Evolutionary conservation across 495 filamentous ascomycete genomes (phyloP).

Genomic region (Tuber calosporum): DNA sequence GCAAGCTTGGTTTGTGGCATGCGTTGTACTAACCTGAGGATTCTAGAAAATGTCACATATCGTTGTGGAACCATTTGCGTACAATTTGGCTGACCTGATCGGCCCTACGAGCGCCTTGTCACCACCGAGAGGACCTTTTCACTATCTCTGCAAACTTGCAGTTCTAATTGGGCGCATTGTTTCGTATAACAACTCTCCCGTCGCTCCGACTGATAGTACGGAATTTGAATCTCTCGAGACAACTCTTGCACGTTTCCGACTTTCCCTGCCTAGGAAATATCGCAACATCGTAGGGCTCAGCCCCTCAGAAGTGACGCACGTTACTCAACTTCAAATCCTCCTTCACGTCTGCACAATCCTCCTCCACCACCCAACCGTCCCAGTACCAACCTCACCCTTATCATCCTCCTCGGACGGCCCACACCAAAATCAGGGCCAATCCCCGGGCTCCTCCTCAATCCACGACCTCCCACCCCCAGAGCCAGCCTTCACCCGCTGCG

Average conservation of each 20-base stretch:
- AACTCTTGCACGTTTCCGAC: slow-evolving; percentile 33
- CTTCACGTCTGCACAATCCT: slow-evolving; percentile 38
- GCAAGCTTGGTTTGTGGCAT: neutral
- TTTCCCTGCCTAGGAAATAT: slow-evolving; percentile 33
- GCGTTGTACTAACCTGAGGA: neutral
- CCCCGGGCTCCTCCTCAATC: slow-evolving; percentile 19
- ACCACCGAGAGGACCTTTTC: slow-evolving; percentile 27
- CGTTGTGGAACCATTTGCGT: slow-evolving; percentile 36
- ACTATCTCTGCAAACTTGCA: slow-evolving; percentile 37
- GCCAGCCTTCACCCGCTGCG: slow-evolving; percentile 18
- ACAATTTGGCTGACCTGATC: slow-evolving; percentile 27
- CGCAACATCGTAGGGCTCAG: slow-evolving; percentile 22
- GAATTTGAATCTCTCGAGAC: slow-evolving; percentile 32
- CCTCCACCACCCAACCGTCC: slow-evolving; percentile 25
- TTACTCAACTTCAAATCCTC: slow-evolving; percentile 30
- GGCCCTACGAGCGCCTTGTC: slow-evolving; percentile 13
- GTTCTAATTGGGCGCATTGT: slow-evolving; percentile 34
- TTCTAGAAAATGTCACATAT: slow-evolving; percentile 38
- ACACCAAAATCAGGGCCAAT: slow-evolving; percentile 6
- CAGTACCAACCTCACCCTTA: slow-evolving; percentile 1
- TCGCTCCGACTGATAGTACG: neutral
- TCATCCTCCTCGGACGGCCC: neutral
- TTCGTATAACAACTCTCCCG: slow-evolving; percentile 24
- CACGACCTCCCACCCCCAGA: slow-evolving; percentile 10
- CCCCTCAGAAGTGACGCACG: slow-evolving; percentile 24